Base-by-base conservation (phyloP, 371 early-diverging fungal genomes). In the Parasitella parasitica region DNA sequence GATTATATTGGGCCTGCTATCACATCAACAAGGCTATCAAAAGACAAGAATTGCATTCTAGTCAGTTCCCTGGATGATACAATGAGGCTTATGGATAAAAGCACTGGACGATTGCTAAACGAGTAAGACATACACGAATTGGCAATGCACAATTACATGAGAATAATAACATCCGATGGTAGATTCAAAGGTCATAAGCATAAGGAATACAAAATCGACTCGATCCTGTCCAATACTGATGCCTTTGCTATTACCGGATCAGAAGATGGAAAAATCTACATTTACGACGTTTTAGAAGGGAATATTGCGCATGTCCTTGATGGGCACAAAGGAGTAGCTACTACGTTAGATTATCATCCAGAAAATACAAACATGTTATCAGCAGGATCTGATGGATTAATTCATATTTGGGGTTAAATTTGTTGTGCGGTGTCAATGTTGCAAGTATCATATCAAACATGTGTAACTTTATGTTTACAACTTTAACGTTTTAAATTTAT, bases 221-320 rank as follows among this genome's bases (percentile, higher is more conserved):
- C 90, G 9, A 76, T 84, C 16, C 71, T 96, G 6, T 78, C 87
- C 30, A 84, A 86, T 57, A 85, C 82, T 34, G 94, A 93, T 63
- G 85, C 90, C 0, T 68, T 86, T 65, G 92, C 93, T 2, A 77
- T 94, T 36, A 90, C 93, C 56, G 97, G 97, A 5, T 92, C 93
- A 22, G 97, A 97, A 67, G 94, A 96, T 63, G 95, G 95, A n/a
- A 73, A 76, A 38, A 86, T 96, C 2, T 85, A 83, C 64, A 78
- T 91, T 49, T 97, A 96, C 93, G 92, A 94, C 73, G 75, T 92
- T 26, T 75, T 92, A 8, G 91, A 90, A 65, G 91, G 80, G 30
- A 72, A 48, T 4, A 20, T 61, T 15, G 56, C 68, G 6, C 46
- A 57, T 8, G 53, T 55, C 16, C 30, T 73, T 7, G 54, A 73